Evolutionary conservation across 805 yeast species (phyloP), one percentile per base, ranked within the genome.

Genomic region (Komagataella pseudopastoris): DNA sequence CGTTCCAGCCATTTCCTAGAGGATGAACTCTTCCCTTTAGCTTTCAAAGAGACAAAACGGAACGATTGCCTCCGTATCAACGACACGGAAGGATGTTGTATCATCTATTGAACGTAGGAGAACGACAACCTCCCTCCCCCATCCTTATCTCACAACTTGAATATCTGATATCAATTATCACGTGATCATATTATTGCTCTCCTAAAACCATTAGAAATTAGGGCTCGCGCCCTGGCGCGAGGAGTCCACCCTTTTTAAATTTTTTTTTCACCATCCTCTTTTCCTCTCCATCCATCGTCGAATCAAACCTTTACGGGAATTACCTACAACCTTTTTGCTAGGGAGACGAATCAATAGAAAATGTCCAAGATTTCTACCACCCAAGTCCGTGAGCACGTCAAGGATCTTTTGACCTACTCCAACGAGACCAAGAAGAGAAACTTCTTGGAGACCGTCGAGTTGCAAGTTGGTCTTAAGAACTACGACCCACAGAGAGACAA

Each of bases 401-500:
- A 86, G 73, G 84, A 88, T 77, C 80, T 93, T 70, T 78, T 93
- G 74, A 85, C 83, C 71, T 81, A 72, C 83, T 88, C 98, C 67
- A 81, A 71, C 73, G 93, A 86, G 76, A 85, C 91, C 79, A 93
- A 93, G 88, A 91, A 93, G 96, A 90, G 99, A 85, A 93, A 93
- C 96, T 93, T 93, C 81, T 86, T 91, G 78, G 99, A 93, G 85
- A 91, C 99, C 76, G 90, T 93, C 69, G 99, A 93, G 81, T 83
- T 93, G 73, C 99, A 93, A 81, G 96, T 93, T 71, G 99, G 99
- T 77, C 84, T 93, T 68, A 93, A 93, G 90, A 93, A 93, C 96
- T 93, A 93, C 79, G 99, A 93, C 76, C 98, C 99, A 72, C 99
- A 93, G 83, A 90, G 99, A 88, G 99, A 93, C 80, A 93, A 93